Base-by-base conservation (phyloP, 441 rosid species). In the Bocquillonia castaneifolia region DNA sequence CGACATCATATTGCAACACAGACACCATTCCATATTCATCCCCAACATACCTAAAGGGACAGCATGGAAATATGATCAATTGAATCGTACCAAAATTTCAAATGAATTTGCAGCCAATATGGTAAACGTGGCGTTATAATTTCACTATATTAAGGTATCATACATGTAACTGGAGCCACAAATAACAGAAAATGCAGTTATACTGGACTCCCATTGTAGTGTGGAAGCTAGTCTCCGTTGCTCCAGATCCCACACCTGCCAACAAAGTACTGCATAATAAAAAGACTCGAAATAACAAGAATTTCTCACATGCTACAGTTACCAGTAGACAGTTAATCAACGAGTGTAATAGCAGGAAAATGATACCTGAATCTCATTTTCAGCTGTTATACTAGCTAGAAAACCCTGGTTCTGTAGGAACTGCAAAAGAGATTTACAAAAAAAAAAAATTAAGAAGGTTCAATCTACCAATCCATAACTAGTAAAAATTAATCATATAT, bases 241-340 rank as follows among this genome's bases (percentile, higher is more conserved):
- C 74, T 83, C 87, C 68, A 83, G 80, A 74, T 82, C 76, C 90
- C 90, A 85, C 39, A 87, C 85, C 90, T 87, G 76, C 67, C 67
- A 77, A 70, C 55, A 77, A 4, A 36, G 40, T 3, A 36, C 9
- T 36, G 40, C 40, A 36, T 9, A 10, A 22, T 22, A 51, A 37
- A 66, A 61, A 69, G 47, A 58, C 10, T 15, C n/a, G 18, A 73
- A 69, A 74, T 29, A 2, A 22, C 29, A 18, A 63, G 60, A 69
- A 25, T 39, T 37, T 0, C 17, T 4, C 23, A 45, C 20, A 32
- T 37, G 29, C 29, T 12, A 64, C 32, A 59, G 50, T 18, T 25
- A 58, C 34, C 15, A 39, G 1, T 8, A 59, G 26, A 39, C 18
- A 45, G 48, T 17, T 31, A 15, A 10, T 47, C 37, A 13, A 42